Conservation (phyloP, 257 asterid species). For the Nemophila menziesii region DNA sequence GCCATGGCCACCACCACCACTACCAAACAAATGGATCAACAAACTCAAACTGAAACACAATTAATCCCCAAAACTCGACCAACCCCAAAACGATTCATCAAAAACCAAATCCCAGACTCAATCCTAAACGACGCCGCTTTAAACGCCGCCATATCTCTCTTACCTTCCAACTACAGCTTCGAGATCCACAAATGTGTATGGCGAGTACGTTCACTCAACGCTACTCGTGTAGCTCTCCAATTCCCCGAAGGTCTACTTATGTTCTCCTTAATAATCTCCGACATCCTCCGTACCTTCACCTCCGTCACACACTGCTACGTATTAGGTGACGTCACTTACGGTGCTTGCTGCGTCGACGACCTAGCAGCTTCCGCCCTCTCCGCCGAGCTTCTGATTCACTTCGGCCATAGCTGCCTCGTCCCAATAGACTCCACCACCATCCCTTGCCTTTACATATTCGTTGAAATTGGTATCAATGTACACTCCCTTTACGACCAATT, state of each 20-base stretch:
- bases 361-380: slow-evolving; percentile 84
- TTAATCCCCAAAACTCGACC: neutral
- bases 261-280: slow-evolving; percentile 79
- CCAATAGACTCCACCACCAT: slow-evolving; percentile 67
- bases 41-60: neutral
- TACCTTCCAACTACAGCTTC: slow-evolving; percentile 79
- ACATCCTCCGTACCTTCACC: slow-evolving; percentile 75
- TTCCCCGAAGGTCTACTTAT: slow-evolving; percentile 88
- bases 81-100: slow-evolving; percentile 69
- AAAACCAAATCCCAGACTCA: slow-evolving; percentile 75
- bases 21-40: neutral
- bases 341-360: slow-evolving; percentile 93
- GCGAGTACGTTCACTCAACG: slow-evolving; percentile 52
- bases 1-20: neutral
- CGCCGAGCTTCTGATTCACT: slow-evolving; percentile 77
- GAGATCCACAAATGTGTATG: slow-evolving; percentile 89
- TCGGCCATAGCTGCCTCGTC: slow-evolving; percentile 90
- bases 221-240: slow-evolving; percentile 85
- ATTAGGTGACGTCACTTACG: slow-evolving; percentile 95
- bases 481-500: slow-evolving; percentile 45
- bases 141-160: slow-evolving; percentile 75
- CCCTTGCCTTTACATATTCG: slow-evolving; percentile 77
- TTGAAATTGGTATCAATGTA: slow-evolving; percentile 60
- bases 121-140: slow-evolving; percentile 65
- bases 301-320: slow-evolving; percentile 59